Base-by-base conservation (phyloP, 176 grass and related monocot species). In the Pontederia crassipes region DNA sequence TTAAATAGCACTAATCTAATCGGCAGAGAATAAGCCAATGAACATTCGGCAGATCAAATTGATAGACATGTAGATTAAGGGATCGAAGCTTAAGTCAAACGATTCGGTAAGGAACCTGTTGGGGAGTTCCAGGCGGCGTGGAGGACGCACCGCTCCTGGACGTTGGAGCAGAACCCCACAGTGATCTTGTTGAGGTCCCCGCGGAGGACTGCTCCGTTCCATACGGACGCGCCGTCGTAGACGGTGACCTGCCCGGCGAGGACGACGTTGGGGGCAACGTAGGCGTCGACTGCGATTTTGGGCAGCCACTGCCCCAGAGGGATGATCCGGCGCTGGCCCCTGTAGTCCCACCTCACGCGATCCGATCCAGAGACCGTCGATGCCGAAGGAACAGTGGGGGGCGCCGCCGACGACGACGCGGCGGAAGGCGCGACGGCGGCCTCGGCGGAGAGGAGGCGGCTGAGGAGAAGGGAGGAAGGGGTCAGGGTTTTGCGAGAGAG, bases 181-280 rank as follows among this genome's bases (percentile, higher is more conserved):
- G 87, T 92, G 64, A 97, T 97, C 87, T 97, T 97, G 73, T 97
- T 92, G 47, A 97, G 93, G 55, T 92, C 93, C 2, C 93, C 93
- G 0, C 93, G 84, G 17, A 97, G 84, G 62, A 97, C 84, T 61
- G 93, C 58, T 61, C 93, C 93, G 70, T 76, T 80, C 87, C 93
- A 97, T 24, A 97, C 93, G 17, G 93, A 97, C 26, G 93, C 87
- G 56, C 84, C 81, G 68, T 97, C 93, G 56, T 78, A 61, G 76
- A 97, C 81, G 45, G 76, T 91, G 59, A 97, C 93, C 84, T 97
- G 93, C 2, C 93, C 87, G 8, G 84, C 84, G 12, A 97, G 84
- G 57, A 97, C 81, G 58, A 78, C 87, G 55, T 88, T 89, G 9
- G 93, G 92, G 9, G 92, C 92, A 7, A 96, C 92, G 75, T 90